Percentiles rank a stretch among this genome's conserved stretches.
These are phyloP conservation scores for Leucaena leucocephala DNA, from an alignment of 306 rosid species.

Conservation along the genomic window DNA sequence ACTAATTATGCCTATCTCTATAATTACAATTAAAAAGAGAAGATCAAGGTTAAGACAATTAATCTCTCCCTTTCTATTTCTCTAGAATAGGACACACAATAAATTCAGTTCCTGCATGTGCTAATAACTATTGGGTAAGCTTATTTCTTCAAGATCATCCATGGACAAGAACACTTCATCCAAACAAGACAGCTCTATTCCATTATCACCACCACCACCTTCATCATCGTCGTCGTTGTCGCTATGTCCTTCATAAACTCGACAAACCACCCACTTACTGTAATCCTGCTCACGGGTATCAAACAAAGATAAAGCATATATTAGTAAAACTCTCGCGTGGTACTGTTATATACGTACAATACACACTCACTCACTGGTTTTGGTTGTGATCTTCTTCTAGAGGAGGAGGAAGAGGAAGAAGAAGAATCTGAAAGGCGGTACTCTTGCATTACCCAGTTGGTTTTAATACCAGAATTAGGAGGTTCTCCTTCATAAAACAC, in stretches of 20 bases:
- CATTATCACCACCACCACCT: slow-evolving; percentile 9
- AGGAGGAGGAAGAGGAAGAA: slow-evolving; percentile 30
- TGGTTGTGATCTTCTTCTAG: slow-evolving; percentile 50
- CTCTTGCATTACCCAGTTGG: slow-evolving; percentile 94
- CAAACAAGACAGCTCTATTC: slow-evolving; percentile 65
- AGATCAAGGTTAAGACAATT: not conserved
- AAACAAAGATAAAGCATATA: not conserved
- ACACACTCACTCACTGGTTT: slow-evolving; percentile 51
- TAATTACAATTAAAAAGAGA: not conserved
- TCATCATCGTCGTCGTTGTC: not conserved
- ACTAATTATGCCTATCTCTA: not conserved
- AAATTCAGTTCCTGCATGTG: not conserved
- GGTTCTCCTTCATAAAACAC: slow-evolving; percentile 65
- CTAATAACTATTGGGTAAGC: slow-evolving; percentile 47
- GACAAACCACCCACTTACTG: slow-evolving; percentile 78
- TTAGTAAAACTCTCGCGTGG: not conserved
- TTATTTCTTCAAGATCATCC: slow-evolving; percentile 78
- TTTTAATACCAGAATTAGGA: slow-evolving; percentile 52
- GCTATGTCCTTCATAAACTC: slow-evolving; percentile 63
- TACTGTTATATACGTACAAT: not conserved
- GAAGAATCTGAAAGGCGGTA: slow-evolving; percentile 63
- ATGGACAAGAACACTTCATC: slow-evolving; percentile 71
- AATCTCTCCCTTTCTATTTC: not conserved
- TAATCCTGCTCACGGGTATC: slow-evolving; percentile 60
- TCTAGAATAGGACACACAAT: not conserved